Conservation (phyloP, 106 monocot species). For the Phalaenopsis equestris region DNA sequence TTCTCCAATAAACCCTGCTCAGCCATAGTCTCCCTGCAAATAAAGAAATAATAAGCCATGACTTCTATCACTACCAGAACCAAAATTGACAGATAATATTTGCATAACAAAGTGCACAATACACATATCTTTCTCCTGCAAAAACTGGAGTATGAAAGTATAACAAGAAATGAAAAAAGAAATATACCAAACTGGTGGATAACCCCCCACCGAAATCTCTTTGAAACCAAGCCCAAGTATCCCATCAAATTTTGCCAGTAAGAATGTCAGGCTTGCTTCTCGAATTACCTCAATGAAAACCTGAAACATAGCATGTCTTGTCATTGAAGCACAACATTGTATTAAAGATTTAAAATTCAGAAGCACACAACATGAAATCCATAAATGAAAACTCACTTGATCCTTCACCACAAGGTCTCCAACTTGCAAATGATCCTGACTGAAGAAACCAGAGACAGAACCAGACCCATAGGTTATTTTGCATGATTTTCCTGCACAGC, state of each 20-base stretch:
- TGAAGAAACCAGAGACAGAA: slow-evolving; percentile 55
- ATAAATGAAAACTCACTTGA: slow-evolving; percentile 37
- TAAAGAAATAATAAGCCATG: background rate
- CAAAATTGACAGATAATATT: background rate
- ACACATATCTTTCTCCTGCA: background rate
- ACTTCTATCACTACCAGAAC: background rate
- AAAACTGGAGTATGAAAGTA: background rate
- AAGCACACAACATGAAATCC: background rate
- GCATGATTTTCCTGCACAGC: slow-evolving; percentile 44
- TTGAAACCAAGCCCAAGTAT: slow-evolving; percentile 84
- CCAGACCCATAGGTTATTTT: slow-evolving; percentile 60
- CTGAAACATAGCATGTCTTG: slow-evolving; percentile 24
- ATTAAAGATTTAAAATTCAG: background rate
- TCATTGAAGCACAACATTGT: background rate
- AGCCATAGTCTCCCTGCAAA: slow-evolving; percentile 54
- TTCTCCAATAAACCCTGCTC: slow-evolving; percentile 50
- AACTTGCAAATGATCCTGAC: slow-evolving; percentile 45
- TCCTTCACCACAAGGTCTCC: slow-evolving; percentile 62
- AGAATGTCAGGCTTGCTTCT: slow-evolving; percentile 47
- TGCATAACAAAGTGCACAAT: background rate
- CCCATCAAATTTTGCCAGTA: slow-evolving; percentile 75
- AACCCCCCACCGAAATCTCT: slow-evolving; percentile 68
- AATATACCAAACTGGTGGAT: slow-evolving; percentile 59
- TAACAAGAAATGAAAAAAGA: background rate
- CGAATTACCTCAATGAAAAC: slow-evolving; percentile 82